phyloP scores from a whole-genome alignment of 202 grass and related monocot genomes.

The Alloteropsis angusta region DNA sequence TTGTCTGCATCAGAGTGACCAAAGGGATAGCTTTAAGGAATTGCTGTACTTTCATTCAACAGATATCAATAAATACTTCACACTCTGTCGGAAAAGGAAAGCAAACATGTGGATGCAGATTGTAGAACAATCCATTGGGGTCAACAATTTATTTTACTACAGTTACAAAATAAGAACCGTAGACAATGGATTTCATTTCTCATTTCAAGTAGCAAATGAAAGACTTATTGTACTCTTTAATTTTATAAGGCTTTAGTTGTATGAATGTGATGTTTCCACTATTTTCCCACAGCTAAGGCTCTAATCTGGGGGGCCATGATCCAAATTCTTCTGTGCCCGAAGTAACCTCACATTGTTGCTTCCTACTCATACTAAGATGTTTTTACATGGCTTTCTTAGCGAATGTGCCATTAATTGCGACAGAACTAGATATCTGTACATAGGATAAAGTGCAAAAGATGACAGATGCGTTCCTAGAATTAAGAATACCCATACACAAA shows the following conservation, averaged over 20 bases:
- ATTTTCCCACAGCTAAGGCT: neutral
- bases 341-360: neutral
- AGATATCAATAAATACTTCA: slow-evolving; percentile 29
- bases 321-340: neutral
- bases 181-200: neutral
- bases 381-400: neutral
- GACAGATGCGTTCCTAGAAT: neutral
- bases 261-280: neutral
- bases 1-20: neutral
- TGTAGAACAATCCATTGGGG: neutral
- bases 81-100: neutral
- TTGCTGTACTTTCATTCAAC: slow-evolving; percentile 18
- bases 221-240: neutral
- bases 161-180: neutral
- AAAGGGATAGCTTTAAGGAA: slow-evolving; percentile 1
- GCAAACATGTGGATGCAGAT: neutral
- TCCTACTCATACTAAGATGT: neutral
- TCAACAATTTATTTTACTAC: neutral
- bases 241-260: neutral
- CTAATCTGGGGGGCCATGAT: neutral
- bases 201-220: neutral
- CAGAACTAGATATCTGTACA: neutral
- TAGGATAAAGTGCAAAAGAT: neutral
- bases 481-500: neutral
- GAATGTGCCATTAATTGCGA: neutral